phyloP scores from a whole-genome alignment of 352 stramenopile species.

The Albugo candida region DNA sequence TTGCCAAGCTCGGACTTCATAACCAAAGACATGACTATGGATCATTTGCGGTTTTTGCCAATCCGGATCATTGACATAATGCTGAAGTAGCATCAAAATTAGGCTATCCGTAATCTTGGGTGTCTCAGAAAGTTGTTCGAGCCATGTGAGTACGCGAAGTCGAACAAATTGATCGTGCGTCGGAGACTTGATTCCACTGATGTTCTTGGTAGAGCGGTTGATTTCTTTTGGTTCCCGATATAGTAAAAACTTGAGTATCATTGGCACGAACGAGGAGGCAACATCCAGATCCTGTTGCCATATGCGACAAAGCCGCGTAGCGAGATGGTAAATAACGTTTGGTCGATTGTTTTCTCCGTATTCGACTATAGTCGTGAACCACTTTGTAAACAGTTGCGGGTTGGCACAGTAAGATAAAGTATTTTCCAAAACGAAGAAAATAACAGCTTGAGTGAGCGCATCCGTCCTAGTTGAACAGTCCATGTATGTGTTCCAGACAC shows the following conservation, averaged over 20 bases:
- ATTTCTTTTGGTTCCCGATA: slow-evolving; percentile 49
- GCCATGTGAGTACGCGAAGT: slow-evolving; percentile 38
- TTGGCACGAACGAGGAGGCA: slow-evolving; percentile 30
- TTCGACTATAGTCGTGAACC: slow-evolving; percentile 24
- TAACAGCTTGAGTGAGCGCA: slow-evolving; percentile 32
- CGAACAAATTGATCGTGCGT: slow-evolving; percentile 47
- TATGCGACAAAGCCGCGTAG: slow-evolving; percentile 37
- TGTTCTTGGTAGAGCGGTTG: slow-evolving; percentile 2
- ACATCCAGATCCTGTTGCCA: slow-evolving; percentile 30
- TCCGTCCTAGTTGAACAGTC: slow-evolving; percentile 55
- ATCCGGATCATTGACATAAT: slow-evolving; percentile 29
- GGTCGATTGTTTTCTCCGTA: slow-evolving; percentile 40
- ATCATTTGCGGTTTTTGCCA: slow-evolving; percentile 71
- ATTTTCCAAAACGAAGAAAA: slow-evolving; percentile 26
- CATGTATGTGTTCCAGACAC: slow-evolving; percentile 48
- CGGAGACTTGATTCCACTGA: neutral
- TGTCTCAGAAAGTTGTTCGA: slow-evolving; percentile 30
- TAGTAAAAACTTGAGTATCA: slow-evolving; percentile 45
- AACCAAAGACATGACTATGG: slow-evolving; percentile 62
- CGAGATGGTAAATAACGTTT: slow-evolving; percentile 64
- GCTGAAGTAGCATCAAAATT: slow-evolving; percentile 18
- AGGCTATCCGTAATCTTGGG: slow-evolving; percentile 2
- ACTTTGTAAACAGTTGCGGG: slow-evolving; percentile 23
- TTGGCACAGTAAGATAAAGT: slow-evolving; percentile 6
- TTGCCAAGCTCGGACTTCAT: slow-evolving; percentile 61